phyloP scores from a whole-genome alignment of 73 alveolate species.

The Paramecium caudatum region DNA sequence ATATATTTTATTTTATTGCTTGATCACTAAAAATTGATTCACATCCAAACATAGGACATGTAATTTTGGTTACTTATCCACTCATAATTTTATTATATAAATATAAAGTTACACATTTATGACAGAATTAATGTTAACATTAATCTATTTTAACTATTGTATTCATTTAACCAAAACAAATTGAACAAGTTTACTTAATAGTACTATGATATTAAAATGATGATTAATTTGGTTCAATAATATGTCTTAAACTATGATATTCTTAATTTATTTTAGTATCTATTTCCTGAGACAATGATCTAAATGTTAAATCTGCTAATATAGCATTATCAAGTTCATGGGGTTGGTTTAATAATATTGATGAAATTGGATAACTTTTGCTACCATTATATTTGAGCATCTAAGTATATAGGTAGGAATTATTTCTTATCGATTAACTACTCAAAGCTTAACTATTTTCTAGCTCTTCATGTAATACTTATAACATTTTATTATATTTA shows the following conservation, averaged over 20 bases:
- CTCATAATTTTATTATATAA: conserved; percentile 16
- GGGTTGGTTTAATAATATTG: neutral
- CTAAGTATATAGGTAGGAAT: conserved; percentile 12
- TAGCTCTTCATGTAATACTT: too few relatives aligned
- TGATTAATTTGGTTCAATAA: conserved; percentile 5
- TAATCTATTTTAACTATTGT: neutral
- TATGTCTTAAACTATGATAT: neutral
- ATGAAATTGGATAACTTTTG: neutral
- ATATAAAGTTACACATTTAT: conserved; percentile 13
- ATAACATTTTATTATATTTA: too few relatives aligned
- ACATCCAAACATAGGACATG: conserved; percentile 25
- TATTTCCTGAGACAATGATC: neutral
- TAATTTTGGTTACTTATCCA: neutral
- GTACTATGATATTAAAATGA: neutral
- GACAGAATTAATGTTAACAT: conserved; percentile 1
- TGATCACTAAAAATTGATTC: neutral
- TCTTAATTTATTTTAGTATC: neutral
- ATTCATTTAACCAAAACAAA: neutral
- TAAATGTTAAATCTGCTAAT: conserved; percentile 12
- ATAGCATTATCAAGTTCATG: neutral
- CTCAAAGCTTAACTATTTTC: conserved; percentile 1
- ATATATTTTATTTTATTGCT: neutral
- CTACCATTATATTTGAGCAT: conserved; percentile 8
- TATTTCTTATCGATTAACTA: neutral
- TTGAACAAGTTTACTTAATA: neutral